Evolutionary conservation across 1,284 basidiomycete species (phyloP).

Genomic region (Flammula alnicola): DNA sequence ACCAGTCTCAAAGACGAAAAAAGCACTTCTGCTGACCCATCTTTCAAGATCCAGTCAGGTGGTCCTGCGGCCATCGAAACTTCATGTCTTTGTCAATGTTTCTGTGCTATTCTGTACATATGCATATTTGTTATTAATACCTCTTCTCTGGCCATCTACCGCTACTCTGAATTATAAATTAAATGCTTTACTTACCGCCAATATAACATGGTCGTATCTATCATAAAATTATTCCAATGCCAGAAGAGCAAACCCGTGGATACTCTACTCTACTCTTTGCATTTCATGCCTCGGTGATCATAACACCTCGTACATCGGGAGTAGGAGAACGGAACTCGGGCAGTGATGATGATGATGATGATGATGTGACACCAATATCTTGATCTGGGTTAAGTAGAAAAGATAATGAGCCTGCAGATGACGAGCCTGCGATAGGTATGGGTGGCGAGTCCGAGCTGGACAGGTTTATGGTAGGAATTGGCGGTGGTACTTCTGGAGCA

Average conservation of each 20-base stretch:
- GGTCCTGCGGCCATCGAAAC: too few relatives aligned
- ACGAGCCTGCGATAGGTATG: slow-evolving; percentile 14
- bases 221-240: not conserved
- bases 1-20: too few relatives aligned
- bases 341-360: too few relatives aligned
- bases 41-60: too few relatives aligned
- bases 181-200: not conserved
- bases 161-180: not conserved
- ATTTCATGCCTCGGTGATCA: too few relatives aligned
- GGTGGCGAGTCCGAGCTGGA: not conserved
- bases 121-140: not conserved
- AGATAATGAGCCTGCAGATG: slow-evolving; percentile 23
- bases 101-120: too few relatives aligned
- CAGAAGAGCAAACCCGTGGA: not conserved
- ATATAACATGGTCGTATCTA: not conserved
- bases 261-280: too few relatives aligned
- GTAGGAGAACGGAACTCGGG: slow-evolving; percentile 25
- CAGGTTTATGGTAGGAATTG: slow-evolving; percentile 3
- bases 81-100: too few relatives aligned
- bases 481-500: not conserved
- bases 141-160: not conserved
- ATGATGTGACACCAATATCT: slow-evolving; percentile 17
- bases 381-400: slow-evolving; percentile 27
- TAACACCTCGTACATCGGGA: slow-evolving; percentile 14
- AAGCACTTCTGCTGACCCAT: too few relatives aligned